These are phyloP conservation scores for Oenanthe sinensis DNA, from an alignment of 129 eudicot genomes.

Conservation along the genomic window DNA sequence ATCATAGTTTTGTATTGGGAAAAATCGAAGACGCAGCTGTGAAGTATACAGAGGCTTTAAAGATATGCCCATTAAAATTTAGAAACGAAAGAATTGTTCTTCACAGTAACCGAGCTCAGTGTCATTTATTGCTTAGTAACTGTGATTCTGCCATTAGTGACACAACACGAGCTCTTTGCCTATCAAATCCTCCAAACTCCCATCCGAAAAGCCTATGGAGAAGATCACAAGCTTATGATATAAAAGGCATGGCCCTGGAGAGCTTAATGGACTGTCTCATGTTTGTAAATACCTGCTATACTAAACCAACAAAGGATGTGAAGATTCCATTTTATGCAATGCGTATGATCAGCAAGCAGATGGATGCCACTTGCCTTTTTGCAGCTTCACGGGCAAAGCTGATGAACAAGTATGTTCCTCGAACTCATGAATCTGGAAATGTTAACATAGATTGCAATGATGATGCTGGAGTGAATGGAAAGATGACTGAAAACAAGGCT, in stretches of 20 bases:
- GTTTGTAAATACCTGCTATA: conserved; percentile 41
- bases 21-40: conserved; percentile 41
- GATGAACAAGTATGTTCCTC: neutral
- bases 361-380: conserved; percentile 69
- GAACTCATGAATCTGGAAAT: conserved; percentile 8
- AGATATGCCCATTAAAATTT: conserved; percentile 52
- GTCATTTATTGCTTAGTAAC: conserved; percentile 50
- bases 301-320: conserved; percentile 15
- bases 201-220: conserved; percentile 83
- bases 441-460: conserved; percentile 15
- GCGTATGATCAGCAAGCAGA: conserved; percentile 69
- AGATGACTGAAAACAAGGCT: conserved; percentile 21
- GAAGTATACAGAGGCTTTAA: conserved; percentile 64
- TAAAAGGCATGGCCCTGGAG: conserved; percentile 79
- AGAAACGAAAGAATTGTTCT: conserved; percentile 65
- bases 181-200: conserved; percentile 55
- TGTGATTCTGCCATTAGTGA: conserved; percentile 64
- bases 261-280: conserved; percentile 90
- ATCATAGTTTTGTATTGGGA: conserved; percentile 47
- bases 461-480: conserved; percentile 14
- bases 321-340: conserved; percentile 57
- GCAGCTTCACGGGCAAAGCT: conserved; percentile 34
- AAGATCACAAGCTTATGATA: conserved; percentile 87
- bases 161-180: conserved; percentile 76
- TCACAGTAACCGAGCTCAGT: conserved; percentile 78